Base-by-base conservation (phyloP, 352 stramenopile genomes). In the Aphanomyces astaci region DNA sequence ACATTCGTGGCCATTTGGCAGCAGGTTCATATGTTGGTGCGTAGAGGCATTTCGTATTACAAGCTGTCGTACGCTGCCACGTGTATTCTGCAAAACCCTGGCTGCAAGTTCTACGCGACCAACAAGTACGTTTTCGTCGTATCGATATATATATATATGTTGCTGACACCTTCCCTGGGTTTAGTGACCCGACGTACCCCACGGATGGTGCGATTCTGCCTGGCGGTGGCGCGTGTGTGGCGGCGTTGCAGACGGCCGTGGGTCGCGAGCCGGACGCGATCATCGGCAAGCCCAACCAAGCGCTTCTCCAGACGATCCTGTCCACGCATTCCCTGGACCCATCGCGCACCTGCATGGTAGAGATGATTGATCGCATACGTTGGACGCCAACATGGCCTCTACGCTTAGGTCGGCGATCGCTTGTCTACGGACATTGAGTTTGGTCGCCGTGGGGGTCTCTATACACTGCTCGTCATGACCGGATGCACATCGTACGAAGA, bases 391-490 rank as follows among this genome's bases (percentile, higher is more conserved):
- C 28, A 64, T 17, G 31, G 30, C 27, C 22, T 63, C 30, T 63
- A 19, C 27, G 48, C 22, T 9, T 60, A 91, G 83, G 83, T 94
- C n/a, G 86, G 86, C 60, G 86, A 94, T 56, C 80, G 82, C 27
- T 70, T 94, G 36, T 87, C 81, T 30, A 94, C 86, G 1, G 86
- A 94, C 73, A 94, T 94, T 72, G 81, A 89, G 71, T 94, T 94
- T 32, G 86, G 86, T 53, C 81, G 81, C 30, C 76, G 78, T 17
- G 86, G 86, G 33, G 82, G 84, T 2, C 52, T 92, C 49, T 73
- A 84, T 46, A 94, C 86, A 40, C 72, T 94, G 64, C 74, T 94
- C 4, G 86, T 94, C 60, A 76, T 94, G 54, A 85, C 77, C 17
- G 83, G 86, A 22, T 79, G 90, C 63, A 92, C 86, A 30, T 72